Percentiles rank a stretch among this genome's conserved stretches.
Conservation (phyloP, 1,284 basidiomycete genomes). For the Malassezia vespertilionis region DNA sequence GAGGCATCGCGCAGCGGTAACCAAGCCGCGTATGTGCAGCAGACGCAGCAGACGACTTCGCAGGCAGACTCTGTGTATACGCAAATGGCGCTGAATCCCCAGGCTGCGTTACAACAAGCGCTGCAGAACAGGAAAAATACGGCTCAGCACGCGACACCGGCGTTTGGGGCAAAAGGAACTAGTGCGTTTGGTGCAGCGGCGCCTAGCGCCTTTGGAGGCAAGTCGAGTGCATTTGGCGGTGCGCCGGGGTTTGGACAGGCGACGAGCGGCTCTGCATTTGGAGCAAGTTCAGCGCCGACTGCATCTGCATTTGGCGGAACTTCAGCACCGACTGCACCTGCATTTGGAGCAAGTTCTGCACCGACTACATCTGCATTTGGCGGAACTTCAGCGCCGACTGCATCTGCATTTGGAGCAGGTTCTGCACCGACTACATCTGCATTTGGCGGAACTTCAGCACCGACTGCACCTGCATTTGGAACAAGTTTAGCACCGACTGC, state of each 20-base stretch:
- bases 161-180: neutral
- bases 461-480: too few relatives aligned
- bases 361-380: neutral
- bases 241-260: neutral
- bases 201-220: constrained; percentile 2
- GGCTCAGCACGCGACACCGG: neutral
- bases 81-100: constrained; percentile 1
- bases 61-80: constrained; percentile 8
- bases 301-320: neutral
- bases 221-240: neutral
- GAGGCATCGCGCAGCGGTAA: constrained; percentile 8
- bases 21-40: constrained; percentile 13
- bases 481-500: neutral
- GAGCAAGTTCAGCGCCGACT: neutral
- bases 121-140: constrained; percentile 5
- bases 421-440: neutral
- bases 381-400: neutral
- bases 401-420: neutral
- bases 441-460: constrained; percentile 1
- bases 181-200: neutral
- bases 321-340: constrained; percentile 1
- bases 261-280: neutral
- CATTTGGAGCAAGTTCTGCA: neutral
- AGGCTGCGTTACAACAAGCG: constrained; percentile 11
- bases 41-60: constrained; percentile 1